Base-by-base conservation (phyloP, 306 rosid genomes). In the Albizia julibrissin region DNA sequence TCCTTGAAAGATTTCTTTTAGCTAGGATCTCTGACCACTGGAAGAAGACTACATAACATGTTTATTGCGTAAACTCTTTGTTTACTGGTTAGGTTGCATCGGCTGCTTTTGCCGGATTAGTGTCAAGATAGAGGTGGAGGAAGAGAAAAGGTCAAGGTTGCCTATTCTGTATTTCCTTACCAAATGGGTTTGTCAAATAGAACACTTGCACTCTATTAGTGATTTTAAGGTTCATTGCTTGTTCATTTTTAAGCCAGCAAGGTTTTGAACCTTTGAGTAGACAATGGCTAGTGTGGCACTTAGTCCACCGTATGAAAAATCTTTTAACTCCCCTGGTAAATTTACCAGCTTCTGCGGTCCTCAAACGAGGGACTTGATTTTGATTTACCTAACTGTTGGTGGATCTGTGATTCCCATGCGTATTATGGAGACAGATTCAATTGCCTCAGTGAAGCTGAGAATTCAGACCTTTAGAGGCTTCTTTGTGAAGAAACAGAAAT, bases 401-500 rank as follows among this genome's bases (percentile, higher is more conserved):
- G 91, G 87, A 71, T 91, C 95, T 69, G 80, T 89, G 87, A 74
- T 83, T 81, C 97, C 93, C n/a, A 85, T 92, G 93, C 87, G 73
- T 61, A 80, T 91, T 75, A 78, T 81, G 83, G 87, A 88, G 86
- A 88, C 93, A 0, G 93, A 92, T 69, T 89, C 95, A 18, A 91
- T 92, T 78, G 93, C 93, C 61, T 88, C 89, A n/a, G 91, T 89
- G 90, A 92, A 92, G 84, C 88, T 92, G 82, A 89, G 91, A 86
- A 92, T 92, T 78, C 93, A 91, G 76, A 88, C 88, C 74, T 85
- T 73, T 26, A 83, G 86, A 76, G 92, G 97, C 0, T 89, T 86
- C 79, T 89, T 88, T 68, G 95, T 89, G 39, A 89, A 84, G 88
- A 89, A 91, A 44, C 93, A 86, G 85, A 92, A 89, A 75, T 83